Evolutionary conservation across 306 rosid genomes (phyloP).

Genomic region (Prunus mongolica): DNA sequence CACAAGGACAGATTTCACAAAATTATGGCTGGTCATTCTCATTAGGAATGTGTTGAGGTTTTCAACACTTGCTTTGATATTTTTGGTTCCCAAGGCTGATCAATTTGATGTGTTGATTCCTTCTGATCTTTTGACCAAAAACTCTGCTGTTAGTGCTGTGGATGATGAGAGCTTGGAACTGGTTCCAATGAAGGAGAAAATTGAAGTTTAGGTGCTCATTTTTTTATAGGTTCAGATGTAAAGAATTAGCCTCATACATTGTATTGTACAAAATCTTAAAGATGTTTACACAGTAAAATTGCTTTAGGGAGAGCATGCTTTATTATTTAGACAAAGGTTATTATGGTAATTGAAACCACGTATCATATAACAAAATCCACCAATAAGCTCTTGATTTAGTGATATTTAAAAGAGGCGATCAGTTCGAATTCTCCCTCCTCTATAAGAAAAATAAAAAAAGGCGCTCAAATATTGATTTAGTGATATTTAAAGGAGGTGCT

Average conservation of each 20-base stretch:
- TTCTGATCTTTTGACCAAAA: conserved; percentile 30
- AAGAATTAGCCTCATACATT: neutral
- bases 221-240: neutral
- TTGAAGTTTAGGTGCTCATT: conserved; percentile 10
- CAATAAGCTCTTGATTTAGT: too few species aligned
- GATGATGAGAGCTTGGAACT: conserved; percentile 54
- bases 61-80: conserved; percentile 43
- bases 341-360: too few species aligned
- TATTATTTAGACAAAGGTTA: too few species aligned
- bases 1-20: conserved; percentile 58
- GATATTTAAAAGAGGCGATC: too few species aligned
- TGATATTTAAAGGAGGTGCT: too few species aligned
- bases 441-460: too few species aligned
- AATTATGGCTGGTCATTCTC: conserved; percentile 57
- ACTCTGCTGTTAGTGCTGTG: neutral
- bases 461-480: too few species aligned
- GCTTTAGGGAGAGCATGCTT: too few species aligned
- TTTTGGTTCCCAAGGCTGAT: conserved; percentile 55
- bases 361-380: too few species aligned
- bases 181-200: conserved; percentile 35
- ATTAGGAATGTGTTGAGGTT: conserved; percentile 55
- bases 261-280: neutral
- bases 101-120: conserved; percentile 46
- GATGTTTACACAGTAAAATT: neutral
- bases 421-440: too few species aligned